Evolutionary conservation across 768 basidiomycete genomes (phyloP), one percentile per base, ranked within the genome.

Genomic region (Amanita muscaria): DNA sequence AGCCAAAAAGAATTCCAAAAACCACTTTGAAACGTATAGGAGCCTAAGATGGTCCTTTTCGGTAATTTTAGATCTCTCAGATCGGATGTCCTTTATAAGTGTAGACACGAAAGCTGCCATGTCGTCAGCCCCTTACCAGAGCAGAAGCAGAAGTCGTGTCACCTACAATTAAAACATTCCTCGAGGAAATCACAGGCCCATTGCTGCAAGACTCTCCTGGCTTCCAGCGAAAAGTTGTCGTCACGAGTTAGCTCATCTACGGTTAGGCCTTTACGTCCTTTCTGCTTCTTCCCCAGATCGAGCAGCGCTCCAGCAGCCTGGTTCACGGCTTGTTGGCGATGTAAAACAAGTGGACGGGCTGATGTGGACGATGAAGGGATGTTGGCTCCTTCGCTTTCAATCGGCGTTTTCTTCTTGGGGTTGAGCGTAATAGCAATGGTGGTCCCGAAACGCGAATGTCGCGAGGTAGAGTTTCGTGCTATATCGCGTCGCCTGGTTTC

Each of bases 361-460:
- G 61, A 53, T 8, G 63, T 48, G 14, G 59, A 69, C 33, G 61
- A 51, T 9, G 63, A 53, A 21, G 53, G 49, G 36, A 55, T 58
- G 54, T 44, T 21, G 55, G 52, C 31, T 56, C 52, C 43, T 55
- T 55, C 33, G 44, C 42, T 24, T 53, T 24, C 29, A 27, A 42
- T 35, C 34, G 45, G 52, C 34, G 48, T 55, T 42, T 64, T 69
- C 60, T 75, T 78, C 50, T 72, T 74, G 11, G 79, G 60, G 47
- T 81, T 84, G 33, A 86, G 68, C 50, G 72, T 77, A 42, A 99
- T 83, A 16, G 84, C 67, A 51, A 98, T 83, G 7, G 93, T 98
- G 2, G 96, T 98, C 1, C 96, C 96, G 62, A 99, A 99, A 38
- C 93, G 80, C 19, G 91, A 90, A 64, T 99, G 96, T 24, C 96